Percentiles rank a stretch among this genome's conserved stretches.
Evolutionary conservation across 192 early-diverging fungal species (phyloP).

Genomic region (Coemansia sp.): DNA sequence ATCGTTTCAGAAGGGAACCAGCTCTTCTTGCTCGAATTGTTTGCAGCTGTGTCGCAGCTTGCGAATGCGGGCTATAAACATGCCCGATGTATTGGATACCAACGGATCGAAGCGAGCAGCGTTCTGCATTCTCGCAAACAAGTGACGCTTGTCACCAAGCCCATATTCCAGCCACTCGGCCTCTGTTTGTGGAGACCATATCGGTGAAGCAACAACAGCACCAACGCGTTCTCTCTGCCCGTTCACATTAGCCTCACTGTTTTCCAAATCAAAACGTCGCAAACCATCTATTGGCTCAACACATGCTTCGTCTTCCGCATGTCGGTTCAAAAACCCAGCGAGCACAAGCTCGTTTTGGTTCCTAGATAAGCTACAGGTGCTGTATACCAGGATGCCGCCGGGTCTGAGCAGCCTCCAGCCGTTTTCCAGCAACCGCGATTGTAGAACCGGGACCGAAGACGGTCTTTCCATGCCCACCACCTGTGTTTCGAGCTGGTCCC

Average conservation of each 20-base stretch:
- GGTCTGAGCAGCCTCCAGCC: slow-evolving; percentile 74
- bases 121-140: slow-evolving; percentile 25
- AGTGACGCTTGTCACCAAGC: neutral
- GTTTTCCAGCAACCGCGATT: slow-evolving; percentile 70
- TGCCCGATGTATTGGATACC: slow-evolving; percentile 46
- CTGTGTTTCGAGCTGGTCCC: slow-evolving; percentile 78
- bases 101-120: slow-evolving; percentile 47
- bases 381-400: slow-evolving; percentile 86
- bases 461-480: slow-evolving; percentile 68
- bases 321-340: slow-evolving; percentile 68
- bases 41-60: slow-evolving; percentile 52
- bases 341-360: slow-evolving; percentile 89
- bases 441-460: slow-evolving; percentile 56
- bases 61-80: slow-evolving; percentile 77
- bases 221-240: neutral
- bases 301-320: slow-evolving; percentile 26
- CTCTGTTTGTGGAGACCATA: slow-evolving; percentile 9
- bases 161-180: slow-evolving; percentile 19
- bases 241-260: too few relatives aligned
- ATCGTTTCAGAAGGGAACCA: neutral
- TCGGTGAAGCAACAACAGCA: slow-evolving; percentile 6
- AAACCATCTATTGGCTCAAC: slow-evolving; percentile 22
- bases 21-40: neutral
- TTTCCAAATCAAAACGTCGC: neutral
- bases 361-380: slow-evolving; percentile 74